Evolutionary conservation across 257 asterid species (phyloP).

Genomic region (Gentiana macrophylla): DNA sequence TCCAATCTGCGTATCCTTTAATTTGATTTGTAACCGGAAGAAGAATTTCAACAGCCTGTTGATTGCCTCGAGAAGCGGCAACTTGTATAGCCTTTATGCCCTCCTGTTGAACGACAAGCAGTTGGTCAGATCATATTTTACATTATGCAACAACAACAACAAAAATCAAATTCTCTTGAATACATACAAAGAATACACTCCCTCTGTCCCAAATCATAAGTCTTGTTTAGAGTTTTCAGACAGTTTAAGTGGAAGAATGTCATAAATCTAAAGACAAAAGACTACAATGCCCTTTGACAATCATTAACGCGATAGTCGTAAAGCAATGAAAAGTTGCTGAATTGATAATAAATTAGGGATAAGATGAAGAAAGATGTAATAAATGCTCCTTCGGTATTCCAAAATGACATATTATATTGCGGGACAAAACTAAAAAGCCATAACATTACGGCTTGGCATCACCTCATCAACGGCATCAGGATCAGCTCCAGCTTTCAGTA

Average conservation of each 20-base stretch:
- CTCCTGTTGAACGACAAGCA: constrained; percentile 43
- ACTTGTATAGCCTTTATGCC: constrained; percentile 70
- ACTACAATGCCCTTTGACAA: too few relatives aligned
- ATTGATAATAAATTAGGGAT: too few relatives aligned
- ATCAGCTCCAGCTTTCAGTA: constrained; percentile 85
- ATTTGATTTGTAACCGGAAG: constrained; percentile 46
- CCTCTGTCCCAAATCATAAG: not conserved
- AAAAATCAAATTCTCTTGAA: not conserved
- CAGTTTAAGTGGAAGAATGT: too few relatives aligned
- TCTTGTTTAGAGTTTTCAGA: too few relatives aligned
- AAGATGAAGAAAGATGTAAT: too few relatives aligned
- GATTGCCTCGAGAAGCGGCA: constrained; percentile 68
- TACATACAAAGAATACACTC: not conserved
- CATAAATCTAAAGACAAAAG: too few relatives aligned
- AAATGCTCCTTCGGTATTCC: too few relatives aligned
- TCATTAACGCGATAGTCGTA: too few relatives aligned
- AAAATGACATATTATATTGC: too few relatives aligned
- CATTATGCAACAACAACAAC: not conserved
- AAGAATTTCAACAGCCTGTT: constrained; percentile 64
- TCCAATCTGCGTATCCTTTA: constrained; percentile 51
- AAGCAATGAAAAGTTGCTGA: too few relatives aligned
- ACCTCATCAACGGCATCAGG: constrained; percentile 81
- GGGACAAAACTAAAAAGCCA: not conserved
- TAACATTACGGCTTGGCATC: constrained; percentile 3
- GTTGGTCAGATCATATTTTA: not conserved